Base-by-base conservation (phyloP, 495 filamentous ascomycete species). In the Daldinia bambusicola region DNA sequence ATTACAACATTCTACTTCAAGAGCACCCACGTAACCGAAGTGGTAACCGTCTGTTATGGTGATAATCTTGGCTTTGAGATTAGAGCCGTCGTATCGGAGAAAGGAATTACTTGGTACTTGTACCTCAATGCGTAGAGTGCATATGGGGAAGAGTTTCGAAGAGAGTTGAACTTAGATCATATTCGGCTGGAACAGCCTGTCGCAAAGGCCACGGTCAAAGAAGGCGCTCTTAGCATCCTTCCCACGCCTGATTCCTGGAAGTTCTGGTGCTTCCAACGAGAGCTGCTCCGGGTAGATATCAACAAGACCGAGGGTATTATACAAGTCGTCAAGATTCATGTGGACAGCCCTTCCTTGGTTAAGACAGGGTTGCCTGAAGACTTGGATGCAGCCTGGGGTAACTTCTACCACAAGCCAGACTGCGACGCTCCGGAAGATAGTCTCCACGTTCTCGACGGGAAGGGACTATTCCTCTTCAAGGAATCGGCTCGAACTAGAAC, bases 401-500 rank as follows among this genome's bases (percentile, higher is more conserved):
- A 61, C 0, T 95, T 93, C 74, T 43, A 79, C 0, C 80, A 84
- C 14, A 75, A 86, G 8, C 87, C 84, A 2, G 66, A 88, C 2
- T 97, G 93, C 73, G 93, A 91, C 14, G 93, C 89, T 2, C 85
- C 93, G 0, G 83, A 80, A 45, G 80, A 83, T 7, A 82, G 82
- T 36, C 80, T 95, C 8, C 89, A 92, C 63, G 76, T 76, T 20
- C 84, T 79, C 62, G 75, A 76, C 31, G 57, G 66, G 5, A 50
- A 62, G 14, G 65, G 71, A 0, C 34, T 91, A 4, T 94, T 85
- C 66, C 78, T 94, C 18, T 93, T 93, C 76, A 80, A 91, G 50
- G 91, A 95, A 41, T 85, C 86, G 0, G 76, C 79, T 2, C 83
- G 80, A 40, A 77, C 83, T 10, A 83, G 84, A 3, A 61, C 78